phyloP scores from a whole-genome alignment of 2,329 filamentous ascomycete genomes.

The Aspergillus jensenii region DNA sequence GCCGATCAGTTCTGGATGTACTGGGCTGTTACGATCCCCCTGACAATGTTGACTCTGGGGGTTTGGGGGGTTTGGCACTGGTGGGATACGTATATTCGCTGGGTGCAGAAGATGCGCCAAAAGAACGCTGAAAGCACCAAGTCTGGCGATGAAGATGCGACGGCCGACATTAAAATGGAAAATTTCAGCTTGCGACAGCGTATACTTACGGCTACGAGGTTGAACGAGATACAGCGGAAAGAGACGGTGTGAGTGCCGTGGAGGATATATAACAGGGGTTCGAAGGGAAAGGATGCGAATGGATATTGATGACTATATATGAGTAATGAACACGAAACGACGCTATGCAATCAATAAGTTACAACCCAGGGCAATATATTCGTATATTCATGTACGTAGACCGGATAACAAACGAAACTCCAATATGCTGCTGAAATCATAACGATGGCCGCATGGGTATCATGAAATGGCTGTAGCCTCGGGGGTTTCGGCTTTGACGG shows the following conservation, averaged over 20 bases:
- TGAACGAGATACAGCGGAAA: not conserved
- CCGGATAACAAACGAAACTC: conserved; percentile 3
- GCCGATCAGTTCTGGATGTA: conserved; percentile 33
- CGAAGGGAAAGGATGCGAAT: not conserved
- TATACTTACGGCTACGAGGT: not conserved
- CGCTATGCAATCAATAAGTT: not conserved
- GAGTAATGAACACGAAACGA: not conserved
- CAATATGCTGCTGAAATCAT: not conserved
- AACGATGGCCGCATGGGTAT: conserved; percentile 2
- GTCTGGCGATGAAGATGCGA: not conserved
- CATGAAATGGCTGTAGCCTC: not conserved
- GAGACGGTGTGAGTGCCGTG: conserved; percentile 1
- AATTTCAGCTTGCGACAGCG: not conserved
- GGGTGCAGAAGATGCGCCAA: not conserved
- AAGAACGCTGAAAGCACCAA: not conserved
- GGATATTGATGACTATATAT: not conserved
- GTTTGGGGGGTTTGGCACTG: conserved; percentile 26
- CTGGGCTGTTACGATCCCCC: conserved; percentile 30
- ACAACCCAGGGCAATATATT: not conserved
- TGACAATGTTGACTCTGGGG: conserved; percentile 27
- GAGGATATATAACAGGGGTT: not conserved
- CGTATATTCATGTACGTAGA: not conserved
- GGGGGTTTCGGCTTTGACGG: not conserved
- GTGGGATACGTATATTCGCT: not conserved
- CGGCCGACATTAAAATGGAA: not conserved